Evolutionary conservation across 2,329 filamentous ascomycete species (phyloP).

Genomic region (Fusarium sp.): DNA sequence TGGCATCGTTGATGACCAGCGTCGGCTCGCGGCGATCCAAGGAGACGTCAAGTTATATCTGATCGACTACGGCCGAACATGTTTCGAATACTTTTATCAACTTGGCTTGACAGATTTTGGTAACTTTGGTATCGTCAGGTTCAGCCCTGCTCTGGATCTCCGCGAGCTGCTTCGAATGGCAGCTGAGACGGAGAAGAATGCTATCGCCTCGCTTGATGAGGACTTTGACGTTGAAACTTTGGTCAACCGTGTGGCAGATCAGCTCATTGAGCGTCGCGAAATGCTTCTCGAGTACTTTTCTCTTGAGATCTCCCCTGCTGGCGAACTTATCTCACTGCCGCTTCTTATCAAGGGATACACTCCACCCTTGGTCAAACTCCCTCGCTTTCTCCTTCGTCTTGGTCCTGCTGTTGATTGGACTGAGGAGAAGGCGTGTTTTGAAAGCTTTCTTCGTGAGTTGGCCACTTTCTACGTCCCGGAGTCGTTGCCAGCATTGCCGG

Average conservation of each 20-base stretch:
- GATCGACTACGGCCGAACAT: conserved; percentile 89
- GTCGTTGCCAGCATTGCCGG: conserved; percentile 71
- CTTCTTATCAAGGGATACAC: conserved; percentile 90
- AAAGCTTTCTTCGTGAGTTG: conserved; percentile 85
- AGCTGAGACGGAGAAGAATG: conserved; percentile 74
- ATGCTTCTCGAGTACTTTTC: conserved; percentile 96
- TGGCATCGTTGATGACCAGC: conserved; percentile 87
- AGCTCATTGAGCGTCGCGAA: conserved; percentile 80
- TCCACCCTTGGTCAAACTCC: conserved; percentile 87
- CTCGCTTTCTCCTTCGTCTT: conserved; percentile 86
- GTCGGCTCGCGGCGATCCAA: conserved; percentile 92
- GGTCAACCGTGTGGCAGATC: conserved; percentile 72
- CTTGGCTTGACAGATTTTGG: conserved; percentile 94
- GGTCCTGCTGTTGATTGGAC: conserved; percentile 91
- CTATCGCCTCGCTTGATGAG: conserved; percentile 56
- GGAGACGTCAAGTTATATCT: conserved; percentile 92
- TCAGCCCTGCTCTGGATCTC: conserved; percentile 81
- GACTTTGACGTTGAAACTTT: conserved; percentile 77
- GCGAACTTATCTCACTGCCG: conserved; percentile 83
- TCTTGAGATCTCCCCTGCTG: conserved; percentile 81
- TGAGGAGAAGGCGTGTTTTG: conserved; percentile 87
- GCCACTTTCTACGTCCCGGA: conserved; percentile 94
- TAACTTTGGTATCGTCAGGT: conserved; percentile 88
- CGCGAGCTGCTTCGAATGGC: conserved; percentile 78
- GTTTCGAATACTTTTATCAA: conserved; percentile 95